Evolutionary conservation across 2,329 filamentous ascomycete genomes (phyloP).

Genomic region (Fusarium illudens): DNA sequence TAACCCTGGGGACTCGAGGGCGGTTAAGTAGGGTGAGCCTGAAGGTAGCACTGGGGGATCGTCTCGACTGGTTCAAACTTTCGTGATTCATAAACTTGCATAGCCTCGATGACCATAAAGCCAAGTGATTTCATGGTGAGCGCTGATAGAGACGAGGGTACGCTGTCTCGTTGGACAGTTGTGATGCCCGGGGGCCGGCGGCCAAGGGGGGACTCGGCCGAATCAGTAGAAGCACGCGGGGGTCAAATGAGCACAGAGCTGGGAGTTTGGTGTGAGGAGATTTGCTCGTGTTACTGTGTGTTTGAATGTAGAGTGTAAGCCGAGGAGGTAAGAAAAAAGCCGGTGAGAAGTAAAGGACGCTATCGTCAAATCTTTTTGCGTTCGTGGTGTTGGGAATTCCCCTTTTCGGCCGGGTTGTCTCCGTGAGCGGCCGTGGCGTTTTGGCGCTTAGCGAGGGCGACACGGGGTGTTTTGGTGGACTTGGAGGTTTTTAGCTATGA

Average conservation of each 20-base stretch:
- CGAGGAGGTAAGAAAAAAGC: not conserved
- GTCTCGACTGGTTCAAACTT: slow-evolving; percentile 2
- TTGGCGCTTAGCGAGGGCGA: not conserved
- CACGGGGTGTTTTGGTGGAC: not conserved
- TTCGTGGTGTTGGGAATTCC: slow-evolving; percentile 6
- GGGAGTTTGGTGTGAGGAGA: not conserved
- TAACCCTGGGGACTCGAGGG: not conserved
- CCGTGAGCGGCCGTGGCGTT: not conserved
- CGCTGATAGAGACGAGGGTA: not conserved
- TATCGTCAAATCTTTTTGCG: slow-evolving; percentile 28
- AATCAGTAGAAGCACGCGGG: not conserved
- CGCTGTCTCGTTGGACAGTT: not conserved
- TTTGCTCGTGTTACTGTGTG: not conserved
- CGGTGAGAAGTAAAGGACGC: slow-evolving; percentile 7
- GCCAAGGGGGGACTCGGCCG: slow-evolving; percentile 7
- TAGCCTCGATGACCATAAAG: slow-evolving; percentile 8
- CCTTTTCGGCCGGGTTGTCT: slow-evolving; percentile 11
- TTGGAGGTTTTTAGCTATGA: not conserved
- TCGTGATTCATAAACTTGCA: slow-evolving; percentile 9
- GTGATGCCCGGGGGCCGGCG: slow-evolving; percentile 20
- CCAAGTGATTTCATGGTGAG: slow-evolving; percentile 16
- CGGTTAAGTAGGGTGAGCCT: slow-evolving; percentile 5
- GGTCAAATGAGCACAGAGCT: not conserved
- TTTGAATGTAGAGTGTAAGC: not conserved
- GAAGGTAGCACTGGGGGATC: not conserved